Conservation (phyloP, 768 basidiomycete species). For the Paxillus ammoniavirescens region DNA sequence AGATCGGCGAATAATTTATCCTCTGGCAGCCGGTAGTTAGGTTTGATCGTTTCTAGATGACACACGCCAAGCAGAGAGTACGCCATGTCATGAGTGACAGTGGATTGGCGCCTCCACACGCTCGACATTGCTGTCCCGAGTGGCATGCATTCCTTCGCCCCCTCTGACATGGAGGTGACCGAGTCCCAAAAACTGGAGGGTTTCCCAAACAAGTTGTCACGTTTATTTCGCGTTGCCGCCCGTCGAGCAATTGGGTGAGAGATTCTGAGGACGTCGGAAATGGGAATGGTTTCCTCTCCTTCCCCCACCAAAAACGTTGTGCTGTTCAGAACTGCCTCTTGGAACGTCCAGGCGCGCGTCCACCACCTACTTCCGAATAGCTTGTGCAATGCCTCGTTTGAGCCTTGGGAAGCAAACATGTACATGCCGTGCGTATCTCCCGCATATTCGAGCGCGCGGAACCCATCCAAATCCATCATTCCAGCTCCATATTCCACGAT, state of each 20-base stretch:
- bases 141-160: neutral
- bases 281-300: conserved; percentile 1
- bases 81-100: conserved; percentile 2
- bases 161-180: neutral
- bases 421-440: conserved; percentile 6
- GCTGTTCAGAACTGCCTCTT: conserved; percentile 2
- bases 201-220: neutral
- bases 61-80: conserved; percentile 4
- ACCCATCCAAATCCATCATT: conserved; percentile 3
- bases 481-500: neutral
- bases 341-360: conserved; percentile 6
- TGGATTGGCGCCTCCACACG: conserved; percentile 5
- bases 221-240: conserved; percentile 1
- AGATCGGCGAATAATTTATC: conserved; percentile 1
- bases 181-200: conserved; percentile 4
- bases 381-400: neutral
- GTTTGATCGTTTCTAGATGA: conserved; percentile 1
- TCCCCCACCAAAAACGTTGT: conserved; percentile 2
- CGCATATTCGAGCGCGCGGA: neutral
- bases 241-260: neutral
- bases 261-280: conserved; percentile 4
- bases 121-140: conserved; percentile 4
- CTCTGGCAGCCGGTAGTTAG: neutral
- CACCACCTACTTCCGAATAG: conserved; percentile 5
- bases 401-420: conserved; percentile 5